Evolutionary conservation across 805 yeast genomes (phyloP).

Genomic region (Ogataea methanolica): DNA sequence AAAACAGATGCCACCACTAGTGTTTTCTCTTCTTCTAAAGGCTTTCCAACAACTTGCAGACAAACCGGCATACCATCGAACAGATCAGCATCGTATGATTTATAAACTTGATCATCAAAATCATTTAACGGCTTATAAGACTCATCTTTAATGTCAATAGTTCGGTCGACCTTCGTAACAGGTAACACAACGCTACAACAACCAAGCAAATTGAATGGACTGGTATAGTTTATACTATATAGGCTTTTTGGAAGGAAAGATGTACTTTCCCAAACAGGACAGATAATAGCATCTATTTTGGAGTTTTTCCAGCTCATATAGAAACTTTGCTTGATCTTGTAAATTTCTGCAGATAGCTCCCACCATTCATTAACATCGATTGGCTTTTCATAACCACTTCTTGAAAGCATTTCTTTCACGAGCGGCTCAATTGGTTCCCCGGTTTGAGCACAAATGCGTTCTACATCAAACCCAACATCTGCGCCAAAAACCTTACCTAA

Average conservation of each 20-base stretch:
- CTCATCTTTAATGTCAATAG: constrained; percentile 30
- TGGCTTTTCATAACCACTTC: not conserved
- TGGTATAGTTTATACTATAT: constrained; percentile 42
- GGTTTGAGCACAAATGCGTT: constrained; percentile 11
- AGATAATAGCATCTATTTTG: constrained; percentile 38
- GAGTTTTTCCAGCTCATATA: constrained; percentile 30
- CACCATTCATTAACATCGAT: constrained; percentile 32
- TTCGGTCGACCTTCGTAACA: constrained; percentile 48
- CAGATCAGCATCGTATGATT: constrained; percentile 41
- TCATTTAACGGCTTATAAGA: constrained; percentile 31
- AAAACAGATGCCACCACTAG: constrained; percentile 11
- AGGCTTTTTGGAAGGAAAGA: constrained; percentile 29
- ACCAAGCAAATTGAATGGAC: constrained; percentile 48
- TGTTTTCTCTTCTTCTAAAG: constrained; percentile 58
- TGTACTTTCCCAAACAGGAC: constrained; percentile 40
- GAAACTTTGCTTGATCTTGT: constrained; percentile 28
- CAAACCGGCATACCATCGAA: constrained; percentile 59
- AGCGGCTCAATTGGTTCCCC: constrained; percentile 22
- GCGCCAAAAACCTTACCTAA: constrained; percentile 35
- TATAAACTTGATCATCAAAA: constrained; percentile 40
- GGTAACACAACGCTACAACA: constrained; percentile 51
- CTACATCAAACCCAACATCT: constrained; percentile 35
- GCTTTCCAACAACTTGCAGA: constrained; percentile 59
- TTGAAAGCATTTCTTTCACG: constrained; percentile 3
- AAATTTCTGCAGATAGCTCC: constrained; percentile 34